A percentile compares a stretch with the other conserved stretches of the same genome.
These are phyloP conservation scores for Calonectria crousiana DNA, from an alignment of 2,329 filamentous ascomycete species.

Conservation along the genomic window DNA sequence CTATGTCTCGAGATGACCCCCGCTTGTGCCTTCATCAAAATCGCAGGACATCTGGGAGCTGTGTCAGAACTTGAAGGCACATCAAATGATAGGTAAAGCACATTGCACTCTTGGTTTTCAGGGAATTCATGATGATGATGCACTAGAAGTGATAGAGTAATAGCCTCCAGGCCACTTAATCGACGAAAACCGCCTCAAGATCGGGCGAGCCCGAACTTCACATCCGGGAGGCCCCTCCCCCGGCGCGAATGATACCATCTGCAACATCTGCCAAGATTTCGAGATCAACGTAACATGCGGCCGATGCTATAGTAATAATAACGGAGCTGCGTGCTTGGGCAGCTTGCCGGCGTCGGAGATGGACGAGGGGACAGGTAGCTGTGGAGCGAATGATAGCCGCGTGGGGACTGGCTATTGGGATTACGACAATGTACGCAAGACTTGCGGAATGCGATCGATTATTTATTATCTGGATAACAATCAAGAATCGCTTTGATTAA, in stretches of 20 bases:
- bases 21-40: too few species aligned
- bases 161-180: not conserved
- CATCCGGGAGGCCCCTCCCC: not conserved
- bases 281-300: not conserved
- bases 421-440: not conserved
- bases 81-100: not conserved
- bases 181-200: not conserved
- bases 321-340: not conserved
- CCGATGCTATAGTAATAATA: not conserved
- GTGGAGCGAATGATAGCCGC: not conserved
- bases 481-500: not conserved
- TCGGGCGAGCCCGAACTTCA: not conserved
- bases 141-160: not conserved
- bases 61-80: too few species aligned
- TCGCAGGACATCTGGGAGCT: too few species aligned
- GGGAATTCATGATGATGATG: not conserved
- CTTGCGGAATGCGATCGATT: not conserved
- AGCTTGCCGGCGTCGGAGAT: not conserved
- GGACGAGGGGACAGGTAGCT: not conserved
- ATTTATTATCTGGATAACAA: not conserved
- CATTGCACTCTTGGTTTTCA: not conserved
- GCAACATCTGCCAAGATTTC: not conserved
- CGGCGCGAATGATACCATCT: not conserved
- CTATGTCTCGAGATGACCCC: too few species aligned
- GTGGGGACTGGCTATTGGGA: not conserved